Percentiles rank a stretch among this genome's conserved stretches.
Evolutionary conservation across 2,329 filamentous ascomycete species (phyloP).

Genomic region (Harringtonia lauricola): DNA sequence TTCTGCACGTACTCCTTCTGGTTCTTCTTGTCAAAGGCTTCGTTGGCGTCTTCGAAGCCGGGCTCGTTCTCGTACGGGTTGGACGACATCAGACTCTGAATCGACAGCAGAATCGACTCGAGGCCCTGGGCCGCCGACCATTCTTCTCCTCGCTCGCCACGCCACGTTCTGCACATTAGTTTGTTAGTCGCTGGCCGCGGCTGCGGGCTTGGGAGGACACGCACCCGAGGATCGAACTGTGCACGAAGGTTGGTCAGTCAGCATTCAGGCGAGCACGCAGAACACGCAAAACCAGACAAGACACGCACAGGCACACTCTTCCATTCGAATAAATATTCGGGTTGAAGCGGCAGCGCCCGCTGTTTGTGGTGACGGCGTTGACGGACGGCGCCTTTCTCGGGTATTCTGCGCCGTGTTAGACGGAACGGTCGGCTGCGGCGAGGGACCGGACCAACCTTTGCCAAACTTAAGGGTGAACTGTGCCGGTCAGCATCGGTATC

Average conservation of each 20-base stretch:
- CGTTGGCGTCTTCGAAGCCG: constrained; percentile 70
- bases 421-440: not conserved
- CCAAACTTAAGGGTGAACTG: constrained; percentile 71
- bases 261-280: constrained; percentile 31
- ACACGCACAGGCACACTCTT: constrained; percentile 78
- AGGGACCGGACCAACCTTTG: constrained; percentile 40
- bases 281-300: constrained; percentile 44
- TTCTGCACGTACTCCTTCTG: constrained; percentile 71
- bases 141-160: constrained; percentile 78
- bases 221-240: constrained; percentile 77
- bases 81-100: constrained; percentile 87
- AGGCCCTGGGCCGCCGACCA: constrained; percentile 95
- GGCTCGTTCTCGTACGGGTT: constrained; percentile 97
- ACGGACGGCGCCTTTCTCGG: constrained; percentile 55
- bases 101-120: constrained; percentile 88
- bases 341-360: constrained; percentile 83
- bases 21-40: constrained; percentile 56
- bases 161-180: constrained; percentile 62
- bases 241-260: not conserved
- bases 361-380: constrained; percentile 72
- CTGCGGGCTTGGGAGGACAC: constrained; percentile 5
- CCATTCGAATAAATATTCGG: constrained; percentile 91
- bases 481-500: constrained; percentile 1
- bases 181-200: constrained; percentile 7
- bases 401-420: constrained; percentile 52